phyloP scores from a whole-genome alignment of 2,329 filamentous ascomycete species.

The Dothistroma septosporum region DNA sequence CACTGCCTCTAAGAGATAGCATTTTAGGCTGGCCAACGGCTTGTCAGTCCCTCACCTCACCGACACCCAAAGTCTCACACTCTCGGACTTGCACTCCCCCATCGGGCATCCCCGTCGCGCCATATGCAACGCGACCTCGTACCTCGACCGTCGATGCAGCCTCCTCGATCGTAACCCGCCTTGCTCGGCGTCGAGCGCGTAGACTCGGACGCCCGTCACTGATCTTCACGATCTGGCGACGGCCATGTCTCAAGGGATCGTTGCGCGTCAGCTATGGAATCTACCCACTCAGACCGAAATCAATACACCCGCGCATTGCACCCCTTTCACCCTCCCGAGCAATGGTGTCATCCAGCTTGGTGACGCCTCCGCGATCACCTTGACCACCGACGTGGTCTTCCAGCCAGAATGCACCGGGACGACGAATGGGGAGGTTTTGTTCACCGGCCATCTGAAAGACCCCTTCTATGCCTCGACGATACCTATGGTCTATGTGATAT shows the following conservation, averaged over 20 bases:
- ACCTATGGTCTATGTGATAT: conserved; percentile 88
- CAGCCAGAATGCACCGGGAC: conserved; percentile 52
- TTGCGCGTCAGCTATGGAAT: conserved; percentile 34
- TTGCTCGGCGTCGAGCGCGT: conserved; percentile 19
- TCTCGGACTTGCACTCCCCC: too few relatives aligned
- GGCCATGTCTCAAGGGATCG: conserved; percentile 17
- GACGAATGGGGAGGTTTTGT: conserved; percentile 43
- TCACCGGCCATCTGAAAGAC: conserved; percentile 66
- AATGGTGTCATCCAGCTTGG: conserved; percentile 54
- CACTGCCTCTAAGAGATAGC: not conserved
- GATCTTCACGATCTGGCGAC: conserved; percentile 9
- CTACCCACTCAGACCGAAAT: conserved; percentile 23
- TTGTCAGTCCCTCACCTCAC: too few relatives aligned
- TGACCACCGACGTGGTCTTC: conserved; percentile 58
- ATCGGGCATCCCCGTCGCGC: not conserved
- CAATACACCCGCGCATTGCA: conserved; percentile 46
- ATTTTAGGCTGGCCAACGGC: too few relatives aligned
- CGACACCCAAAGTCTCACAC: too few relatives aligned
- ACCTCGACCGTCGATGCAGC: conserved; percentile 13
- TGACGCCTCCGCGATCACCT: conserved; percentile 53
- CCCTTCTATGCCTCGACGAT: conserved; percentile 93
- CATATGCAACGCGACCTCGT: not conserved
- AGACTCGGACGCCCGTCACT: conserved; percentile 4
- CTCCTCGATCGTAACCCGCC: conserved; percentile 15
- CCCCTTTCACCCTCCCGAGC: conserved; percentile 59